Conservation (phyloP, 2,329 filamentous ascomycete species). For the Fusarium palustre region DNA sequence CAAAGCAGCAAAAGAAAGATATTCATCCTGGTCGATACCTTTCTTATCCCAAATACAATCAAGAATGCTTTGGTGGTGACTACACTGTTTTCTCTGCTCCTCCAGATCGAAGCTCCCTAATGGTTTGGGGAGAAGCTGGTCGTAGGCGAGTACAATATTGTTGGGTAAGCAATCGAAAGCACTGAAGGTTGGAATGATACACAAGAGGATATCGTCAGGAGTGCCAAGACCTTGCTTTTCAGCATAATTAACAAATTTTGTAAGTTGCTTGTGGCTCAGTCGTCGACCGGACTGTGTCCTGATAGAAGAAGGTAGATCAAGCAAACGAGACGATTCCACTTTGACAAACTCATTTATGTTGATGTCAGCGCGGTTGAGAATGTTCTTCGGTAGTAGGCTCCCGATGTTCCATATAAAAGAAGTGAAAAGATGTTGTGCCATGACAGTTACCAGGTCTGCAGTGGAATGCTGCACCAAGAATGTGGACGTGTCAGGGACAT, state of each 20-base stretch:
- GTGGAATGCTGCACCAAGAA: neutral
- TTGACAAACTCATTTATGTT: neutral
- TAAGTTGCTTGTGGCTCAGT: neutral
- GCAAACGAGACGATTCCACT: accelerated
- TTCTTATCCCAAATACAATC: accelerated
- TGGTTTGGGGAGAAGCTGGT: accelerated
- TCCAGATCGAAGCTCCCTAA: accelerated
- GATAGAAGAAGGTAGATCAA: neutral
- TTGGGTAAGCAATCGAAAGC: neutral
- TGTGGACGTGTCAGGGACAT: accelerated
- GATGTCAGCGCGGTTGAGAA: accelerated
- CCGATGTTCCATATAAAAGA: neutral
- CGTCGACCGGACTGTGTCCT: neutral
- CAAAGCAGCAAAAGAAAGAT: accelerated
- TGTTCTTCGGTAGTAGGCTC: accelerated
- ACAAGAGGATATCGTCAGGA: accelerated
- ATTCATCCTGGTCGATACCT: accelerated
- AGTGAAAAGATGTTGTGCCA: neutral
- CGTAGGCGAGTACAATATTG: neutral
- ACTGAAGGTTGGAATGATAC: neutral
- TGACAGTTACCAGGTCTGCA: accelerated
- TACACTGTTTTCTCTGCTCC: neutral
- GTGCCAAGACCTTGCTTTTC: neutral
- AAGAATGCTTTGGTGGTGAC: accelerated
- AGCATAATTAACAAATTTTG: neutral